phyloP scores from a whole-genome alignment of 2,329 filamentous ascomycete species.

The Penicillium sp. region DNA sequence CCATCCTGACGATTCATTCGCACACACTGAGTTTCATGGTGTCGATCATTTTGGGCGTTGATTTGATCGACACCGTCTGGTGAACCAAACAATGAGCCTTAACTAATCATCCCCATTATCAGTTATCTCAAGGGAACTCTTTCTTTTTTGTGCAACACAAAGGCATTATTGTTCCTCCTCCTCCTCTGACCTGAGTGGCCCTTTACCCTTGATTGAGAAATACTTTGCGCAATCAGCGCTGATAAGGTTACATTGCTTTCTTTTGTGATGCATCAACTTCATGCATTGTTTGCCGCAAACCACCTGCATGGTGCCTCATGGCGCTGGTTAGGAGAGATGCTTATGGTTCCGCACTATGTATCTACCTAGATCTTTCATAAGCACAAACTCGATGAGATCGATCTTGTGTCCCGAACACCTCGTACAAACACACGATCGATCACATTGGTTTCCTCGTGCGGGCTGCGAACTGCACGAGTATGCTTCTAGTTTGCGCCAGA shows the following conservation, averaged over 20 bases:
- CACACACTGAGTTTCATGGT: not conserved
- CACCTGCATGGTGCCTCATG: constrained; percentile 6
- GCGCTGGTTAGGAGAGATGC: constrained; percentile 5
- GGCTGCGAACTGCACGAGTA: constrained; percentile 12
- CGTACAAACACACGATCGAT: constrained; percentile 16
- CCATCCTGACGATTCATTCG: not conserved
- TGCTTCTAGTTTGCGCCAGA: not conserved
- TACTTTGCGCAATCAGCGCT: not conserved
- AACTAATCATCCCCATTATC: not conserved
- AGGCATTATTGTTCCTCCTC: not conserved
- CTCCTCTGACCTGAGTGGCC: not conserved
- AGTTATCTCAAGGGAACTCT: not conserved
- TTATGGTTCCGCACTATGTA: not conserved
- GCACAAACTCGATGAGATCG: not conserved
- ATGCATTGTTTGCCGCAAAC: constrained; percentile 20
- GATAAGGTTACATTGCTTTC: constrained; percentile 13
- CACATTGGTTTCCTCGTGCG: constrained; percentile 21
- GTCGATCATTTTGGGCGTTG: not conserved
- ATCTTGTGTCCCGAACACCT: constrained; percentile 1
- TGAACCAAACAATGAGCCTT: not conserved
- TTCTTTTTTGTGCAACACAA: constrained; percentile 3
- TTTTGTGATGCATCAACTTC: constrained; percentile 20
- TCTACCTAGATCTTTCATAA: not conserved
- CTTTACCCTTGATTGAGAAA: not conserved
- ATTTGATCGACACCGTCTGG: not conserved